phyloP scores from a whole-genome alignment of 2,329 filamentous ascomycete species.

The Aspergillus unguis region DNA sequence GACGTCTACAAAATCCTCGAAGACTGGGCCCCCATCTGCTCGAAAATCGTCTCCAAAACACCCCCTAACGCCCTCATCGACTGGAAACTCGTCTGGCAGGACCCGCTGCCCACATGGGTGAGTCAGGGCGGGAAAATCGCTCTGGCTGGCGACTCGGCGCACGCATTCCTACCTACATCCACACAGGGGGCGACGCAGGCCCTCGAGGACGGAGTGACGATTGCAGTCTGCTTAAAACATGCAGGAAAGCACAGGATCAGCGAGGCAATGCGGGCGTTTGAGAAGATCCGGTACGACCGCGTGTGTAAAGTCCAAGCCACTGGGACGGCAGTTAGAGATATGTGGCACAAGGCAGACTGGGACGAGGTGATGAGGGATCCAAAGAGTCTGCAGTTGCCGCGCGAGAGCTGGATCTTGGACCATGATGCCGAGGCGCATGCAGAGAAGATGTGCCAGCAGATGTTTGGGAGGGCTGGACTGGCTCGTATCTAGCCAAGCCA shows the following conservation, averaged over 20 bases:
- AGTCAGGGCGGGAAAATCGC: neutral
- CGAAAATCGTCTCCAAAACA: neutral
- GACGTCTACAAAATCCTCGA: neutral
- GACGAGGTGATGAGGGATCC: neutral
- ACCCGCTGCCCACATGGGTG: neutral
- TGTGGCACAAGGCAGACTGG: neutral
- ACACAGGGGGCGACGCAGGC: neutral
- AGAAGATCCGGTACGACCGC: neutral
- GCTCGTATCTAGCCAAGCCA: no score
- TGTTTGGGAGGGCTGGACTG: neutral
- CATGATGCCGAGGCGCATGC: neutral
- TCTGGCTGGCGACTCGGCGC: neutral
- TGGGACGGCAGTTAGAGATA: neutral
- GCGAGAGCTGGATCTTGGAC: neutral
- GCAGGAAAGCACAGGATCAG: neutral
- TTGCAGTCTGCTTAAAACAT: neutral
- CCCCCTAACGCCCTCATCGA: neutral
- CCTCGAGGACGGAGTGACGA: neutral
- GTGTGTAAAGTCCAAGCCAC: neutral
- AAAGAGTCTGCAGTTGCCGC: neutral
- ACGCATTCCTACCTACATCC: neutral
- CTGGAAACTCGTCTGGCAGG: neutral
- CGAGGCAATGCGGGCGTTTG: neutral
- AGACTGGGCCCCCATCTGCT: neutral
- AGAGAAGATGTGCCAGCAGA: neutral